Evolutionary conservation across 768 basidiomycete genomes (phyloP), one percentile per base, ranked within the genome.

Genomic region (Boletus edulis): DNA sequence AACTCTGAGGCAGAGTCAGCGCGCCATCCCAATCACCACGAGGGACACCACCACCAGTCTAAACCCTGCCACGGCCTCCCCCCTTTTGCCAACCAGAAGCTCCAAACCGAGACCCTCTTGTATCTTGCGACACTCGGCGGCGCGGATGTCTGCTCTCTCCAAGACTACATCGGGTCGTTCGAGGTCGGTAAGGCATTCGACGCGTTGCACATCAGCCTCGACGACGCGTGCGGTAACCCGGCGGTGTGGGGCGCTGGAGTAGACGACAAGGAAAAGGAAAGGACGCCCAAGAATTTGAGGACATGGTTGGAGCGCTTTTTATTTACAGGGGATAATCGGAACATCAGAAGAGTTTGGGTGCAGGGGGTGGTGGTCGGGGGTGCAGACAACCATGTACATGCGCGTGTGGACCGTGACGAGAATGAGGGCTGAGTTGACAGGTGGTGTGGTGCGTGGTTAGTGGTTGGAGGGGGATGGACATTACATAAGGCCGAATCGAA

Each of bases 51-150:
- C 20, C 34, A 29, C 15, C 54, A 41, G 18, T n/a, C 7, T 10
- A 11, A 11, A 8, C 29, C 27, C 24, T 10, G n/a, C 13, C 52
- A 43, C 15, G 7, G 15, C 3, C 34, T 6, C 17, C 18, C 39
- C 32, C 42, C 8, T 14, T 86, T 87, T 62, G 70, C 77, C 1
- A 75, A 78, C 58, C 73, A 75, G n/a, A 86, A 86, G 55, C 78
- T 97, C 3, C 72, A 85, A 2, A 76, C 91, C 31, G 72, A 86
- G 6, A 82, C 90, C 1, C 75, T 96, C 42, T 75, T 97, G 46
- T 87, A 93, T 75, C 84, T 97, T 56, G 94, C 95, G 5, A 98
- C 95, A 3, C 73, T 88, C 11, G 95, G 95, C 27, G 95, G 95
- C 2, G 94, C 95, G 0, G 73, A 82, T 24, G 83, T 98, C 0